Evolutionary conservation across 2,329 filamentous ascomycete genomes (phyloP).

Genomic region (Phyllachora maydis): DNA sequence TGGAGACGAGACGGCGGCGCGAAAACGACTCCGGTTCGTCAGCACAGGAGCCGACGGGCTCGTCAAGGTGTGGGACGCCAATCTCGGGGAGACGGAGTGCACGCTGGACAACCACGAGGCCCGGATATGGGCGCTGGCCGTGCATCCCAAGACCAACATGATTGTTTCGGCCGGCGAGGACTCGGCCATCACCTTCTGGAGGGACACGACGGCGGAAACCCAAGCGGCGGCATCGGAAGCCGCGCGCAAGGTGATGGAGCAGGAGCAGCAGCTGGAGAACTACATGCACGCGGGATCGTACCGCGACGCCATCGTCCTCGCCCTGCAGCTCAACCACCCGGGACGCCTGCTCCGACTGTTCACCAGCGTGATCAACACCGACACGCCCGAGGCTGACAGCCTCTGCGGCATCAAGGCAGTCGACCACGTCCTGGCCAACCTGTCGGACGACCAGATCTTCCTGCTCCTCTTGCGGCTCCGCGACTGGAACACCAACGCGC

Average conservation of each 20-base stretch:
- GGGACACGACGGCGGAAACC: constrained; percentile 70
- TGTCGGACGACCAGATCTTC: constrained; percentile 76
- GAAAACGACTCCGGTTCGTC: constrained; percentile 49
- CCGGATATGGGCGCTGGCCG: constrained; percentile 75
- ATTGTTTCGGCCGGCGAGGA: constrained; percentile 85
- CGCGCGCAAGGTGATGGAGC: constrained; percentile 59
- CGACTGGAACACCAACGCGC: constrained; percentile 95
- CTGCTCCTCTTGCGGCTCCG: constrained; percentile 60
- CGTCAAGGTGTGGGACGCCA: constrained; percentile 90
- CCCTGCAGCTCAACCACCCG: constrained; percentile 85
- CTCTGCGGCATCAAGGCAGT: constrained; percentile 48
- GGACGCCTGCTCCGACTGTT: constrained; percentile 72
- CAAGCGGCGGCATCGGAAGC: constrained; percentile 53
- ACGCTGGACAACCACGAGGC: constrained; percentile 96
- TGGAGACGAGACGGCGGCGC: constrained; percentile 24
- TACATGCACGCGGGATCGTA: constrained; percentile 77
- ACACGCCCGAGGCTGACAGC: constrained; percentile 37
- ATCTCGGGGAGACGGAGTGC: constrained; percentile 63
- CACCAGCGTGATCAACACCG: constrained; percentile 51
- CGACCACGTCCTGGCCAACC: constrained; percentile 59
- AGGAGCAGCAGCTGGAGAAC: constrained; percentile 87
- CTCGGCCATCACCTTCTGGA: constrained; percentile 88
- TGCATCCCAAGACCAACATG: constrained; percentile 46
- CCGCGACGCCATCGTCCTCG: constrained; percentile 79
- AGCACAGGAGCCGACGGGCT: constrained; percentile 86